These are phyloP conservation scores for Triticum timopheevii DNA, from an alignment of 176 grass and related monocot species.

Conservation along the genomic window DNA sequence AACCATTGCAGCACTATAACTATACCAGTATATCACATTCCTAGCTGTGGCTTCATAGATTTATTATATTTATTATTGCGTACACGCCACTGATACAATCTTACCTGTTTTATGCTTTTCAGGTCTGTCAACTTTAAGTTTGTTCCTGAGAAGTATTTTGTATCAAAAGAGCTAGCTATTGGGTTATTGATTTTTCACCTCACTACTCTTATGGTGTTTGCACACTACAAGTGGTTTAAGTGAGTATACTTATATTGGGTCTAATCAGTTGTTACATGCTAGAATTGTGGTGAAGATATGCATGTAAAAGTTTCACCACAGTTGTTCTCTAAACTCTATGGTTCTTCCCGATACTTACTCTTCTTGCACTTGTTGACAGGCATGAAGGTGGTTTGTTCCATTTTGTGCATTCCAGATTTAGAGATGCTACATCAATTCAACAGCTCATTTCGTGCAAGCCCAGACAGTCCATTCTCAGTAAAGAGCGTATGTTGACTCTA, in stretches of 20 bases:
- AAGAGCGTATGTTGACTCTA: conserved; percentile 50
- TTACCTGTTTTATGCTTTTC: conserved; percentile 32
- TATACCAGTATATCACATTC: conserved; percentile 4
- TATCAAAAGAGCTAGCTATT: conserved; percentile 85
- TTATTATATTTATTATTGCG: not conserved
- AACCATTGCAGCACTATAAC: conserved; percentile 20
- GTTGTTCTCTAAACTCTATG: not conserved
- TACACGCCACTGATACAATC: not conserved
- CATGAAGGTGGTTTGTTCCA: conserved; percentile 62
- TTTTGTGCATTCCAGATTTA: conserved; percentile 61
- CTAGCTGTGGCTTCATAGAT: not conserved
- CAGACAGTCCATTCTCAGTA: conserved; percentile 45
- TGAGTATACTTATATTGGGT: conserved; percentile 46
- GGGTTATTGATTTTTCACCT: conserved; percentile 81
- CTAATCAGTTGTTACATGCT: conserved; percentile 3
- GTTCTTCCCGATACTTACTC: conserved; percentile 1
- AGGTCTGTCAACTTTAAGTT: conserved; percentile 99
- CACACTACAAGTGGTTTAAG: conserved; percentile 89
- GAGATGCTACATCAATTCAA: conserved; percentile 40
- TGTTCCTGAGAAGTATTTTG: conserved; percentile 83
- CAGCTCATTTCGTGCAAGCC: conserved; percentile 47
- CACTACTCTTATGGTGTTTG: conserved; percentile 71
- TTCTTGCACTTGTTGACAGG: conserved; percentile 38
- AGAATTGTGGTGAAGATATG: not conserved
- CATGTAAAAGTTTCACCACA: not conserved